Percentiles rank a stretch among this genome's conserved stretches.
Evolutionary conservation across 306 rosid species (phyloP).

Genomic region (Lupinus albus): DNA sequence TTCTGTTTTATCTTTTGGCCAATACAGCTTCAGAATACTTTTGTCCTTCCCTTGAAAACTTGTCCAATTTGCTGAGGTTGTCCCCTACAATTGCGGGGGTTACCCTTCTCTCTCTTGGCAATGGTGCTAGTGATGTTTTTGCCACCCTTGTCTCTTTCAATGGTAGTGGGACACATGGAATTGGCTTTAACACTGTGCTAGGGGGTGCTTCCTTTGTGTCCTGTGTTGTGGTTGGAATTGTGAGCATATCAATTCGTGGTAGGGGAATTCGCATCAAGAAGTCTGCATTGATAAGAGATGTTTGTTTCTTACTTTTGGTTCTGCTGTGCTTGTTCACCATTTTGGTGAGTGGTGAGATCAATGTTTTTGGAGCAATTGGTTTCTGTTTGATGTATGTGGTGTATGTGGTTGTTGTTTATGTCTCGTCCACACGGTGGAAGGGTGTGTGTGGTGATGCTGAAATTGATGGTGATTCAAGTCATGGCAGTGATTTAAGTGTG

Average conservation of each 20-base stretch:
- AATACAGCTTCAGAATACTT: conserved; percentile 62
- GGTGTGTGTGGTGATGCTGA: conserved; percentile 40
- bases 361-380: conserved; percentile 48
- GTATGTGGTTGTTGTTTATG: conserved; percentile 51
- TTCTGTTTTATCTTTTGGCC: conserved; percentile 54
- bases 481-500: conserved; percentile 41
- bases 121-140: conserved; percentile 60
- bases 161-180: conserved; percentile 45
- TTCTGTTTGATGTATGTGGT: conserved; percentile 48
- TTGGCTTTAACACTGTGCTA: conserved; percentile 54
- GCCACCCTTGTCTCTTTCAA: conserved; percentile 53
- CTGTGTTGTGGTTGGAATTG: conserved; percentile 56
- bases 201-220: conserved; percentile 63
- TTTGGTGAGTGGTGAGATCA: conserved; percentile 48
- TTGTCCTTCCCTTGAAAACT: conserved; percentile 57
- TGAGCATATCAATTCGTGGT: conserved; percentile 44
- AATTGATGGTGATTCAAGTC: conserved; percentile 24
- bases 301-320: conserved; percentile 52
- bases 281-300: conserved; percentile 54
- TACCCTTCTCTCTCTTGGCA: conserved; percentile 62
- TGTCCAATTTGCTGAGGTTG: conserved; percentile 50
- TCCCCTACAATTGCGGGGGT: conserved; percentile 65
- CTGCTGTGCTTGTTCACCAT: conserved; percentile 42
- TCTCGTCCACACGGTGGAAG: conserved; percentile 41
- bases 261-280: conserved; percentile 40